These are phyloP conservation scores for Acephala macrosclerotiorum DNA, from an alignment of 2,329 filamentous ascomycete genomes.

Conservation along the genomic window DNA sequence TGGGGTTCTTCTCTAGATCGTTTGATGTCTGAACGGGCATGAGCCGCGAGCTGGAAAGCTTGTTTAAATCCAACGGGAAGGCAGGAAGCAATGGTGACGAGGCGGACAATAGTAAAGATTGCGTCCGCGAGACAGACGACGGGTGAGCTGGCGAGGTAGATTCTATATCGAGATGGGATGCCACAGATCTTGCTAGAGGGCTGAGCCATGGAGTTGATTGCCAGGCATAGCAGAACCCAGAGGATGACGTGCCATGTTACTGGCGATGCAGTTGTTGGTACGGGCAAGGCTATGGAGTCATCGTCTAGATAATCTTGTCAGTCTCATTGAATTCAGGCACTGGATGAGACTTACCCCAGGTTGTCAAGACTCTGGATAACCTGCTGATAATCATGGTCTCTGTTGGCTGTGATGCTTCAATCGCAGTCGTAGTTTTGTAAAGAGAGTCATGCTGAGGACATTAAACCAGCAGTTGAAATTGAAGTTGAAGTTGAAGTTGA, in stretches of 20 bases:
- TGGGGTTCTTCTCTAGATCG: not conserved
- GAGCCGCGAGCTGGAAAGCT: not conserved
- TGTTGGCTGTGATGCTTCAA: not conserved
- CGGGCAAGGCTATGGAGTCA: not conserved
- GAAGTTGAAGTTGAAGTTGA: not conserved
- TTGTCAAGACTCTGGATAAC: not conserved
- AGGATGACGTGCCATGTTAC: slow-evolving; percentile 32
- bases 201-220: slow-evolving; percentile 35
- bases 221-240: slow-evolving; percentile 30
- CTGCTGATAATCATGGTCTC: not conserved
- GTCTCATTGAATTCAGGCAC: not conserved
- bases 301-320: not conserved
- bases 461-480: not conserved
- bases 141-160: slow-evolving; percentile 29
- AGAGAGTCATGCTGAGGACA: not conserved
- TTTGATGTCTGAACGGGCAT: not conserved
- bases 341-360: not conserved
- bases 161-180: slow-evolving; percentile 20
- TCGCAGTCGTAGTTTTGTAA: too few species aligned
- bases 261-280: slow-evolving; percentile 26
- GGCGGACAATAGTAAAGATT: slow-evolving; percentile 19
- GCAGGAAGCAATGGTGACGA: not conserved
- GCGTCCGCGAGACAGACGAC: slow-evolving; percentile 27
- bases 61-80: not conserved
- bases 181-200: slow-evolving; percentile 25